phyloP scores from a whole-genome alignment of 2,329 filamentous ascomycete species.

The Talaromyces sp. region DNA sequence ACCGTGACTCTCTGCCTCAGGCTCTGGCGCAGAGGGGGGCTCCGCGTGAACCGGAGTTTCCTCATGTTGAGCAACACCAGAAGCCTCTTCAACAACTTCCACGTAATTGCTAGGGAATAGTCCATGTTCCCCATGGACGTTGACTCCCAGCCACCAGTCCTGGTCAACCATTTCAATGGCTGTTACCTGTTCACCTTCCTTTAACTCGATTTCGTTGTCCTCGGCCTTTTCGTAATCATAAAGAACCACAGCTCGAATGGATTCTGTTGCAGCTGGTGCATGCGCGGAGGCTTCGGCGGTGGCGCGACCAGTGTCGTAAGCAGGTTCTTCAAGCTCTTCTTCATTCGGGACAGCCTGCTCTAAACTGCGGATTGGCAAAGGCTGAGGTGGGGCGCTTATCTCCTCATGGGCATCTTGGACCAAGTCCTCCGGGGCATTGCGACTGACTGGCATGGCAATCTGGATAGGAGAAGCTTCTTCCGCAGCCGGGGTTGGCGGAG shows the following conservation, averaged over 20 bases:
- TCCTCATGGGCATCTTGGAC: conserved; percentile 41
- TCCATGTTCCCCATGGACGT: conserved; percentile 74
- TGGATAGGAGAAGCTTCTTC: conserved; percentile 70
- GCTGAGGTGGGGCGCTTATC: conserved; percentile 32
- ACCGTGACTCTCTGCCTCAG: conserved; percentile 32
- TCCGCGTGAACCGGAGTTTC: conserved; percentile 24
- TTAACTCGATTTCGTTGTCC: conserved; percentile 89
- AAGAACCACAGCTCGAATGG: conserved; percentile 71
- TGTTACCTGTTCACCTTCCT: conserved; percentile 80
- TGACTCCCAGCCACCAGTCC: conserved; percentile 98
- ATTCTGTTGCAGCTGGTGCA: conserved; percentile 46
- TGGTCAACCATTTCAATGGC: conserved; percentile 97
- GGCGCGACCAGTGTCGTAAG: conserved; percentile 57
- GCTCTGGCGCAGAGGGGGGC: conserved; percentile 10
- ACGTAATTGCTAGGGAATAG: conserved; percentile 98
- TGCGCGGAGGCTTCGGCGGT: conserved; percentile 53
- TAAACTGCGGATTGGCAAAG: conserved; percentile 60
- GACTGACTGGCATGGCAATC: conserved; percentile 77
- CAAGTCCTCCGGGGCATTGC: conserved; percentile 43
- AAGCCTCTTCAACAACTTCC: conserved; percentile 63
- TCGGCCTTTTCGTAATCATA: conserved; percentile 98
- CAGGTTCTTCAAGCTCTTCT: conserved; percentile 58
- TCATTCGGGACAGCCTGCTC: conserved; percentile 59
- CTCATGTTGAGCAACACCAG: conserved; percentile 27
- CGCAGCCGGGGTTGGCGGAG: conserved; percentile 44